Conservation (phyloP, 345 rosid genomes). For the sweet orange (Citrus sinensis) region DNA sequence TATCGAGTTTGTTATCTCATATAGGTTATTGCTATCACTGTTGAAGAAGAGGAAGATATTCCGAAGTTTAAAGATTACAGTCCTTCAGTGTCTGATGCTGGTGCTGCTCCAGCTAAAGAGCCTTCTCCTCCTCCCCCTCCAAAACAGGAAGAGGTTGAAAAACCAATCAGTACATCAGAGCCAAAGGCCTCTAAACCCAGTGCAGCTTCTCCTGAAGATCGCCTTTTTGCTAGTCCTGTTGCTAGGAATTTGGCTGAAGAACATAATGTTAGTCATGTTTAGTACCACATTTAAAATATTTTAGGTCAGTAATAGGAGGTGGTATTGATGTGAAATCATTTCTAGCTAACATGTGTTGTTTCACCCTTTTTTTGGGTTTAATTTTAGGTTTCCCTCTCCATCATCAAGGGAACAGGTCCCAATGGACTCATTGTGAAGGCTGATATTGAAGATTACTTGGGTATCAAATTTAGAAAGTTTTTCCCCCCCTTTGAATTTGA, state of each 20-base stretch:
- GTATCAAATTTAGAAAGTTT: slow-evolving; percentile 32
- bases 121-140: slow-evolving; percentile 59
- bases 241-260: slow-evolving; percentile 94
- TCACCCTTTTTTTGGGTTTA: neutral
- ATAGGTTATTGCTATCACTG: slow-evolving; percentile 83
- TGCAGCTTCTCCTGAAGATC: slow-evolving; percentile 53
- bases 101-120: slow-evolving; percentile 40
- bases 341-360: slow-evolving; percentile 9
- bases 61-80: slow-evolving; percentile 83
- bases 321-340: neutral
- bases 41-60: slow-evolving; percentile 87
- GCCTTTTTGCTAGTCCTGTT: slow-evolving; percentile 85
- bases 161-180: slow-evolving; percentile 59
- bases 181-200: slow-evolving; percentile 52
- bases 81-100: slow-evolving; percentile 48
- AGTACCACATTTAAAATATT: neutral
- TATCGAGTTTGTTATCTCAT: slow-evolving; percentile 2
- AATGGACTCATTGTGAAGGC: slow-evolving; percentile 87
- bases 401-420: slow-evolving; percentile 90
- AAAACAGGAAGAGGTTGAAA: slow-evolving; percentile 52
- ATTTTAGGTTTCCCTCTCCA: slow-evolving; percentile 70
- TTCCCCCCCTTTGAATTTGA: neutral
- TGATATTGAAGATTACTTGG: slow-evolving; percentile 88
- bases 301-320: neutral
- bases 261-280: slow-evolving; percentile 45